phyloP scores from a whole-genome alignment of 108 stramenopile genomes.

The Nannochloropsis granulata region DNA sequence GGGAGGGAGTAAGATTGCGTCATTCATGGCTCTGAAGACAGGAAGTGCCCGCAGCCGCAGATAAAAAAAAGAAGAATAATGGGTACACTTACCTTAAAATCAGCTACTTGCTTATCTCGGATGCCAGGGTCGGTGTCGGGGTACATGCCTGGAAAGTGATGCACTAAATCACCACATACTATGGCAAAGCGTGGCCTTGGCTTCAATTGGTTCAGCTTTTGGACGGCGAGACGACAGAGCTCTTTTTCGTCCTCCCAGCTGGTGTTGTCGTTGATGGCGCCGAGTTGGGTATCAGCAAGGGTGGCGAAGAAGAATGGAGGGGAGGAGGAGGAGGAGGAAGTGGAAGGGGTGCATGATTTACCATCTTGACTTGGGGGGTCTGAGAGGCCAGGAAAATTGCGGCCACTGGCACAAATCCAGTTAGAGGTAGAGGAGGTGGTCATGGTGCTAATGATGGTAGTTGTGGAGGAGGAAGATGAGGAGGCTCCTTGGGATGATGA shows the following conservation, averaged over 20 bases:
- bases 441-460: no score
- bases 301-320: not conserved
- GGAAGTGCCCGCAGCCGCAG: no score
- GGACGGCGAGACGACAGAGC: not conserved
- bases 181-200: not conserved
- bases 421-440: no score
- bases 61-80: not conserved
- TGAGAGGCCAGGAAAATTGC: no score
- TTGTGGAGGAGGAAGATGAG: no score
- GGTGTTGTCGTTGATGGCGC: not conserved
- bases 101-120: not conserved
- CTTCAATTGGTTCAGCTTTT: not conserved
- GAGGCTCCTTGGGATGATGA: no score
- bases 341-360: not conserved
- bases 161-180: not conserved
- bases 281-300: not conserved
- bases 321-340: not conserved
- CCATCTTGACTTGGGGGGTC: no score
- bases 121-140: not conserved
- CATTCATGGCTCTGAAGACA: no score
- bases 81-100: not conserved
- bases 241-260: not conserved
- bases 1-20: not conserved
- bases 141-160: not conserved
- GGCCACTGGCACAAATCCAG: no score